These are phyloP conservation scores for Arctium minus DNA, from an alignment of 129 eudicot species.

Conservation along the genomic window DNA sequence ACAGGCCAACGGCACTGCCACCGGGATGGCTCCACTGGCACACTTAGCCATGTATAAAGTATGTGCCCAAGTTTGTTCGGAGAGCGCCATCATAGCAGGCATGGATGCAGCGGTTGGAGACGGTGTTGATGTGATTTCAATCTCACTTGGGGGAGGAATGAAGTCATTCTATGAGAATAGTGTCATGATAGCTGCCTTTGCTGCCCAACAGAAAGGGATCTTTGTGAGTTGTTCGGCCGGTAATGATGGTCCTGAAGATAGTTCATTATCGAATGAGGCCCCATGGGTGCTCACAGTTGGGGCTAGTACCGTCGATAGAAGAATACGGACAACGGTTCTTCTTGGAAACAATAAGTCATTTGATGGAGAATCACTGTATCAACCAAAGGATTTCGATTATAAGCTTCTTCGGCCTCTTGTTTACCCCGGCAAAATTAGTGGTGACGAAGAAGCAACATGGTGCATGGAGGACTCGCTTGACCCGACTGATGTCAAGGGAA, in stretches of 20 bases:
- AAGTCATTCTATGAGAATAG: conserved; percentile 20
- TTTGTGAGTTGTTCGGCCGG: conserved; percentile 59
- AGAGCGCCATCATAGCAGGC: conserved; percentile 30
- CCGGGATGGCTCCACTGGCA: conserved; percentile 39
- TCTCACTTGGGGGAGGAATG: conserved; percentile 31
- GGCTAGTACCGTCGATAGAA: conserved; percentile 49
- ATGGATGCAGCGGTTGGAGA: conserved; percentile 49
- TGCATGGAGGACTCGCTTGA: conserved; percentile 28
- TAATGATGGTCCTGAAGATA: conserved; percentile 36
- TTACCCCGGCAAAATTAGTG: conserved; percentile 15
- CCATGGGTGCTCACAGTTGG: conserved; percentile 75
- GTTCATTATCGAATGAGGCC: conserved; percentile 34
- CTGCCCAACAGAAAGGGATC: conserved; percentile 53
- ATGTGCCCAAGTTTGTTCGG: conserved; percentile 13
- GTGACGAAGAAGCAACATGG: conserved; percentile 17
- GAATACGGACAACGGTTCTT: conserved; percentile 31
- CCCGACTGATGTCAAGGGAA: conserved; percentile 17
- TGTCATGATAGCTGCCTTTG: conserved; percentile 31
- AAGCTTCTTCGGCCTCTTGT: conserved; percentile 38
- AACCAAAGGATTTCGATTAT: conserved; percentile 27
- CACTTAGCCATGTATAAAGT: conserved; percentile 35
- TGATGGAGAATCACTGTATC: conserved; percentile 50
- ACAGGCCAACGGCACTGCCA: conserved; percentile 32
- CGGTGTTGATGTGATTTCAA: conserved; percentile 49
- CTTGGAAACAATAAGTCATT: conserved; percentile 34